Evolutionary conservation across 352 stramenopile genomes (phyloP), one percentile per base, ranked within the genome.

Genomic region (Phytophthora sp.): DNA sequence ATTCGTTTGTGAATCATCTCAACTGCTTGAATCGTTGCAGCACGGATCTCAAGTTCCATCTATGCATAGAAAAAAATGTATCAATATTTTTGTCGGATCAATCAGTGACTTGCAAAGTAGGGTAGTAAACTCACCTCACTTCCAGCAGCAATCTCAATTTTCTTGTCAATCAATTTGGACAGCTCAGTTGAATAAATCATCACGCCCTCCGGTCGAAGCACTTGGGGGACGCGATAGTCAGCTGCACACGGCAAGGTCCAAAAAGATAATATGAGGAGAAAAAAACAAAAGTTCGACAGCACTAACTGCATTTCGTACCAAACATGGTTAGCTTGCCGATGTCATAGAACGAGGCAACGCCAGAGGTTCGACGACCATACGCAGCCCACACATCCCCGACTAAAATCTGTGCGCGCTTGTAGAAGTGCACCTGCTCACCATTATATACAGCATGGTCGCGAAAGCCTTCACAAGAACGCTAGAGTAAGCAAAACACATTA

Each of bases 381-480:
- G 89, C 89, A 24, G 80, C 88, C 89, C 89, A 97, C 7, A 97
- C 63, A 32, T 97, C 89, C 2, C 77, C 89, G 2, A 92, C 84
- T 17, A 96, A 67, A 59, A 97, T 97, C 60, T 97, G 89, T 13
- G 88, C 89, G 39, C 89, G 88, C 56, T 97, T 97, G 77, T 96
- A 97, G 30, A 97, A 88, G 38, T 94, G 89, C 52, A 96, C 77
- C 44, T 95, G 87, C 51, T 85, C 64, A 17, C 89, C 89, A 9
- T 80, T 79, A 71, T 96, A 94, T 26, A 96, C 70, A 1, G 77
- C 64, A 28, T 95, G 88, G 72, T 97, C 89, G 35, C 87, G 80
- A 61, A 97, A 97, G 3, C 79, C 70, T 80, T n/a, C 2, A 28
- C 2, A 4, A 24, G 17, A 44, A 15, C 5, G 11, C 18, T 24